Conservation (phyloP, 345 rosid species). For the Citrus inodora region DNA sequence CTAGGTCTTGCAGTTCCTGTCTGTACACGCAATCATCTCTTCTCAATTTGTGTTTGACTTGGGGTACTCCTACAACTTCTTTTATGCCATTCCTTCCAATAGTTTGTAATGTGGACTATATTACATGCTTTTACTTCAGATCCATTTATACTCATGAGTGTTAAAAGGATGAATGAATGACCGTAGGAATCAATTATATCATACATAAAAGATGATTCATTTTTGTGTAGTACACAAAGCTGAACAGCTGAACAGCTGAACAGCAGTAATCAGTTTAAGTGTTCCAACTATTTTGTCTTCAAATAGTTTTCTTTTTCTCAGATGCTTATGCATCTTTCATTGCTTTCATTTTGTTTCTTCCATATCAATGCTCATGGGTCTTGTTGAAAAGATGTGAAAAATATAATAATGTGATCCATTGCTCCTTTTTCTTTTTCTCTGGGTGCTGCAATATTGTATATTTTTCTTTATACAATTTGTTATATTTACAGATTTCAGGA, state of each 20-base stretch:
- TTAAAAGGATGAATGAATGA: not conserved
- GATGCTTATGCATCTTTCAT: not conserved
- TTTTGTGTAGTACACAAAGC: not conserved
- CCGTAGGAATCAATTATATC: not conserved
- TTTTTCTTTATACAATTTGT: constrained; percentile 10
- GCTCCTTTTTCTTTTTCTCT: not conserved
- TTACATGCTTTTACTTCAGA: not conserved
- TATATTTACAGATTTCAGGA: constrained; percentile 68
- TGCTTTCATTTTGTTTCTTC: not conserved
- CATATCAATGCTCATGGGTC: not conserved
- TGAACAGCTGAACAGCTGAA: not conserved
- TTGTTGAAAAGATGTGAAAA: not conserved
- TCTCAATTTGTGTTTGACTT: not conserved
- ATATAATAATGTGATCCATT: not conserved
- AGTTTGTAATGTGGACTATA: not conserved
- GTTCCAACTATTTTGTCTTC: not conserved
- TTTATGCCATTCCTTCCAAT: not conserved
- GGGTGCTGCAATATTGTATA: not conserved
- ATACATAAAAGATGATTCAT: not conserved
- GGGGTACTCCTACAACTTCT: not conserved
- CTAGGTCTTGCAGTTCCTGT: not conserved
- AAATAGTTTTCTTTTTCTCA: not conserved
- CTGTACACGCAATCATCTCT: not conserved
- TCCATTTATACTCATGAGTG: not conserved
- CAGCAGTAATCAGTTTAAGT: not conserved